Evolutionary conservation across 179 eudicot genomes (phyloP).

Genomic region (Sideroxylon spinosum): DNA sequence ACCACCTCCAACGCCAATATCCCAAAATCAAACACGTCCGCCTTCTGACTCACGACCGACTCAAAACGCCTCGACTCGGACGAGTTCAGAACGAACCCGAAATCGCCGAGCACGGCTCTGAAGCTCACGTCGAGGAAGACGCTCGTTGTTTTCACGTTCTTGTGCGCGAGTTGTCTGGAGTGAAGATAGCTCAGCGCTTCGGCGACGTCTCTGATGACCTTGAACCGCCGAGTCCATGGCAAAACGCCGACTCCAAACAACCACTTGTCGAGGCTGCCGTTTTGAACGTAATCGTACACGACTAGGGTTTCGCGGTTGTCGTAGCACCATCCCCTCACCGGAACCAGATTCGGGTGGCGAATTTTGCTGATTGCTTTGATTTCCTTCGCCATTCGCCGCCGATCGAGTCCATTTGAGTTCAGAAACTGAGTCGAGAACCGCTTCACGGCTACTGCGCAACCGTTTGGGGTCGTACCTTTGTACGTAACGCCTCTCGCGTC

Average conservation of each 20-base stretch:
- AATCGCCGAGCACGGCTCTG: slow-evolving; percentile 61
- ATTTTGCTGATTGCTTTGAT: slow-evolving; percentile 43
- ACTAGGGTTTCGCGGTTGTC: slow-evolving; percentile 45
- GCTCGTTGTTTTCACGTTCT: slow-evolving; percentile 57
- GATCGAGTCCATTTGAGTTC: slow-evolving; percentile 35
- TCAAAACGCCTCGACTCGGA: slow-evolving; percentile 48
- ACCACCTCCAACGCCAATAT: slow-evolving; percentile 55
- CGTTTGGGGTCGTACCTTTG: slow-evolving; percentile 48
- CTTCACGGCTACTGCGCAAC: slow-evolving; percentile 61
- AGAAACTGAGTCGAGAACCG: slow-evolving; percentile 42
- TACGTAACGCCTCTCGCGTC: slow-evolving; percentile 51
- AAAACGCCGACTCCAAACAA: slow-evolving; percentile 66
- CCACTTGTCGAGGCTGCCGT: slow-evolving; percentile 73
- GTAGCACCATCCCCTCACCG: slow-evolving; percentile 72
- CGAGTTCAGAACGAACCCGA: slow-evolving; percentile 40
- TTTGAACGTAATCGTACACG: slow-evolving; percentile 63
- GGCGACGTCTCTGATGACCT: slow-evolving; percentile 63
- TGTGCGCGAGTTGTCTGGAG: slow-evolving; percentile 59
- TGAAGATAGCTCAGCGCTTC: slow-evolving; percentile 56
- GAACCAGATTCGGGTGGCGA: slow-evolving; percentile 60
- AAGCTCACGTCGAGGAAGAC: slow-evolving; percentile 68
- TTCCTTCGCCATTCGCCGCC: slow-evolving; percentile 41
- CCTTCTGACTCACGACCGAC: slow-evolving; percentile 40
- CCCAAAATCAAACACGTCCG: slow-evolving; percentile 69
- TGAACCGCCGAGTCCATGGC: slow-evolving; percentile 68